phyloP scores from a whole-genome alignment of 345 rosid genomes.

The Murraya koenigii region DNA sequence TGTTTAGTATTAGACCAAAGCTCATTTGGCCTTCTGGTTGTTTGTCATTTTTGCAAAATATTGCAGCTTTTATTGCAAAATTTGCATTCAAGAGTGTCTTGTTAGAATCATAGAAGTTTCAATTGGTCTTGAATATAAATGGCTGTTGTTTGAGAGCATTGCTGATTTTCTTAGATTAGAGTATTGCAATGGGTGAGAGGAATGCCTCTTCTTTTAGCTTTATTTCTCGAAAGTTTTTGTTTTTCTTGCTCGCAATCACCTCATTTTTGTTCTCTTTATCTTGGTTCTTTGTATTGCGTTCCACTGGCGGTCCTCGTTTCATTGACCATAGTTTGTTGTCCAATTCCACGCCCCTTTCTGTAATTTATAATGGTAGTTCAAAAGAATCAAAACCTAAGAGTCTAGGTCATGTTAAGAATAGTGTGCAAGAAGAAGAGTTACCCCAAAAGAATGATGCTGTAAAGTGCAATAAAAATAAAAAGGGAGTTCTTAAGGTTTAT shows the following conservation, averaged over 20 bases:
- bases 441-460: conserved; percentile 13
- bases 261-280: conserved; percentile 54
- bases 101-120: not conserved
- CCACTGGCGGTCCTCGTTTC: conserved; percentile 41
- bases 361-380: conserved; percentile 26
- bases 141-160: not conserved
- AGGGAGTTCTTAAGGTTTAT: conserved; percentile 57
- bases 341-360: conserved; percentile 24
- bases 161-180: conserved; percentile 17
- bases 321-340: conserved; percentile 35
- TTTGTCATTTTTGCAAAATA: not conserved
- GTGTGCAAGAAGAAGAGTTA: conserved; percentile 18
- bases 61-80: not conserved
- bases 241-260: conserved; percentile 41
- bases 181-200: conserved; percentile 58
- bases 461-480: conserved; percentile 16
- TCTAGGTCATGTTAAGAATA: conserved; percentile 20
- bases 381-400: not conserved
- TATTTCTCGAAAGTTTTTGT: conserved; percentile 41
- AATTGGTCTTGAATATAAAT: not conserved
- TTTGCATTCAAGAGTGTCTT: not conserved
- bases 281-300: conserved; percentile 69
- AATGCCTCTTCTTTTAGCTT: conserved; percentile 29
- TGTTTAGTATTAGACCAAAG: not conserved
- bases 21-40: not conserved